These are phyloP conservation scores for Quercus glauca DNA, from an alignment of 306 rosid species.

Conservation along the genomic window DNA sequence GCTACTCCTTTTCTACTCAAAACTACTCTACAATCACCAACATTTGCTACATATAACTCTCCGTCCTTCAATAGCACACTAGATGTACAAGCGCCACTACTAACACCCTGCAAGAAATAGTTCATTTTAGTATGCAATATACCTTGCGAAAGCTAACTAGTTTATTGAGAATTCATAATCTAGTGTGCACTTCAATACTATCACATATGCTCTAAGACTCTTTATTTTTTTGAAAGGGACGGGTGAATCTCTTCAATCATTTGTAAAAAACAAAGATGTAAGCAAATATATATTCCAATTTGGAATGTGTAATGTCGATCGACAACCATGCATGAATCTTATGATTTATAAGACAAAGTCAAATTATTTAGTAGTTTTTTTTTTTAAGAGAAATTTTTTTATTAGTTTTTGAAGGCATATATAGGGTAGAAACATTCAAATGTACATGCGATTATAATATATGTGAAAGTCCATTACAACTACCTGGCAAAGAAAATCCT, in stretches of 20 bases:
- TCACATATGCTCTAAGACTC: too few relatives aligned
- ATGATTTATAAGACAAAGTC: neutral
- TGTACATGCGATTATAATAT: neutral
- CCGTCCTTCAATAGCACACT: slow-evolving; percentile 39
- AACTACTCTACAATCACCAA: slow-evolving; percentile 45
- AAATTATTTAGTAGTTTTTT: neutral
- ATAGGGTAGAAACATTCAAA: neutral
- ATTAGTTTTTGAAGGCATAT: neutral
- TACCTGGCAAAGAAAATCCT: slow-evolving; percentile 41
- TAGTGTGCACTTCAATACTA: too few relatives aligned
- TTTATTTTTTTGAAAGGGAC: too few relatives aligned
- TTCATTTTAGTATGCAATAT: neutral
- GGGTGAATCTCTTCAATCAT: too few relatives aligned
- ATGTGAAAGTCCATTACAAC: neutral
- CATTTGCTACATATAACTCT: slow-evolving; percentile 33
- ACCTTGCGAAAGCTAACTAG: too few relatives aligned
- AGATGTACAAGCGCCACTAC: slow-evolving; percentile 45
- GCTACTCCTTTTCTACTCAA: slow-evolving; percentile 36
- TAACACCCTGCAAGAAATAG: slow-evolving; percentile 19
- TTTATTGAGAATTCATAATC: too few relatives aligned
- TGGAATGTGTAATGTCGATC: too few relatives aligned
- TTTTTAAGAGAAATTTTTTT: neutral
- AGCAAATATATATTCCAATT: too few relatives aligned
- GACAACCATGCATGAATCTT: neutral
- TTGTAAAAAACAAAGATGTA: too few relatives aligned